Base-by-base conservation (phyloP, 306 rosid genomes). In the Vigna reflexopilosa region DNA sequence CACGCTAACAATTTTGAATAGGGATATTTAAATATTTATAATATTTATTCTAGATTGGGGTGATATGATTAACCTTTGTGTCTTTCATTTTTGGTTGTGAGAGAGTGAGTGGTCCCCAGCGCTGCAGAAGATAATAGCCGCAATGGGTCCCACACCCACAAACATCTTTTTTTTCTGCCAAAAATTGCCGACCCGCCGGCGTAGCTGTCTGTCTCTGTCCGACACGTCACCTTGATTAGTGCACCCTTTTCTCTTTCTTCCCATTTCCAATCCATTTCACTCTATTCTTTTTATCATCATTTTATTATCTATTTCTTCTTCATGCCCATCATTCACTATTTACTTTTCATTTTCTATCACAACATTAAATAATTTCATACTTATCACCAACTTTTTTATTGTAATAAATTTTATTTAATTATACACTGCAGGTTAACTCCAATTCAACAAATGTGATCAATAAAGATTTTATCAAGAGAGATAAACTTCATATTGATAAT, bases 161-260 rank as follows among this genome's bases (percentile, higher is more conserved):
- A n/a, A 4, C 20, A 4, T 26, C 10, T 73, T 26, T 34, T 2
- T 44, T 61, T 80, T 57, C 72, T 63, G 16, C 69, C 36, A 49
- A 58, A 70, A 77, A 68, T 67, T 71, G 82, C 87, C 82, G 87
- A 70, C 88, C 73, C 67, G 85, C 86, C 87, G 85, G 82, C 81
- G 79, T 51, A 56, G 73, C 76, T 83, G 85, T 78, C 85, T 84
- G 85, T 84, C 83, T 7, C 65, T 61, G 2, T 70, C 86, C 83
- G 65, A 83, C 88, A 85, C 93, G 88, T 91, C 86, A 87, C 84
- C 78, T 19, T 48, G 42, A 64, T 19, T 28, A 17, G 2, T 54
- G 62, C 82, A 12, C 75, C 76, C 19, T 26, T 36, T 62, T 55
- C 42, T 67, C 67, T 61, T 49, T 72, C 55, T 82, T 67, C 22